Evolutionary conservation across 2,329 filamentous ascomycete species (phyloP), one percentile per base, ranked within the genome.

Genomic region (Scedosporium apiospermum): DNA sequence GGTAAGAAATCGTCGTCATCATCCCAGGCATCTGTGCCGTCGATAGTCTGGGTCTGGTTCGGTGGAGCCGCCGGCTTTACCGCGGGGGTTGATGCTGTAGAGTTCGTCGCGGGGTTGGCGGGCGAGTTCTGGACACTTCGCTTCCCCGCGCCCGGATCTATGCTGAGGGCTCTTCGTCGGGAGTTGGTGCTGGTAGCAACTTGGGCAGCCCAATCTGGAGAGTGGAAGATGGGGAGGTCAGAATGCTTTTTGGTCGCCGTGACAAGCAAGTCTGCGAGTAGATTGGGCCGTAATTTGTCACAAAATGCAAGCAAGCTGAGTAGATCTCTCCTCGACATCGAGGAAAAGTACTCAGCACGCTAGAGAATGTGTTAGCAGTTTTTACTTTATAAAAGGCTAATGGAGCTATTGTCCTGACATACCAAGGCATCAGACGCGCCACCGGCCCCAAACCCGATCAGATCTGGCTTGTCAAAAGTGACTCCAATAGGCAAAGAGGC

Each of bases 241-340:
- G 76, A 74, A 49, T 79, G 75, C 57, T 70, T 74, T 63, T 72
- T 76, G 6, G 77, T 74, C n/a, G 78, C 71, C 2, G 75, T 77
- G 7, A 76, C 73, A 27, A 78, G 69, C 4, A 79, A 64, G 58
- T 79, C 74, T 14, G 73, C 71, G 2, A 79, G 69, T 10, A 79
- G 73, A 41, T 76, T 74, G 2, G 76, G 75, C 26, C 73, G 70
- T 14, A 78, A 67, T 63, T 75, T 74, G 58, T 78, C 75, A 63
- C 74, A 76, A 44, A 78, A 72, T 2, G 73, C 73, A 2, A 79
- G 65, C 9, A 79, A 66, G 38, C 76, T 75, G 26, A 79, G 68
- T 0, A 77, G 68, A 60, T 79, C 76, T 4, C 69, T 73, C 58
- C 69, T 74, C 58, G 70, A 70, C 63, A 76, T 72, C 6, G 65